Conservation (phyloP, 2,329 filamentous ascomycete genomes). For the Neoascochyta sp. region DNA sequence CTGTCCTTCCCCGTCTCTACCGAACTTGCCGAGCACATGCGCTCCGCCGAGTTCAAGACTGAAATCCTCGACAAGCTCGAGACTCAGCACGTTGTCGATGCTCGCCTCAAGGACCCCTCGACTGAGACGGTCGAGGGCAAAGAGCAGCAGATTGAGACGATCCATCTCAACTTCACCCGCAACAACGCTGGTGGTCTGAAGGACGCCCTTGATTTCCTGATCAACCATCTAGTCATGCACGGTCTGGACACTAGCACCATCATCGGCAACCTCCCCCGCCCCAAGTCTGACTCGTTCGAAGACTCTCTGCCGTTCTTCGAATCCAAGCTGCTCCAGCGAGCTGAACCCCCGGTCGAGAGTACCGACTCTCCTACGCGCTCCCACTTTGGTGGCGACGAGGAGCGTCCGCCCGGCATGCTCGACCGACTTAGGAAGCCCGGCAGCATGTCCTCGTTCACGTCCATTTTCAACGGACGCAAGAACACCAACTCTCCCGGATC, state of each 20-base stretch:
- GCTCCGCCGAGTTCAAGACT: conserved; percentile 73
- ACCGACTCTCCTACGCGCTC: conserved; percentile 87
- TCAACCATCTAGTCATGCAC: conserved; percentile 77
- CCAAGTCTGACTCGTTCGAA: conserved; percentile 97
- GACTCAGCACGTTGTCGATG: conserved; percentile 85
- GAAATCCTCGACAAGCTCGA: conserved; percentile 82
- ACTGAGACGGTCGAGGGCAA: conserved; percentile 41
- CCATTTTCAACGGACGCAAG: conserved; percentile 94
- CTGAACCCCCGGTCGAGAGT: conserved; percentile 67
- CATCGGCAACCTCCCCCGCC: conserved; percentile 93
- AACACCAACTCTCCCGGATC: conserved; percentile 74
- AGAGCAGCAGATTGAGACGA: conserved; percentile 45
- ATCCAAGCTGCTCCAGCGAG: conserved; percentile 92
- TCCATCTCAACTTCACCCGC: conserved; percentile 69
- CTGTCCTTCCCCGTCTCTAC: conserved; percentile 74
- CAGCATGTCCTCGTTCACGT: conserved; percentile 89
- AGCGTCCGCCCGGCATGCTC: conserved; percentile 60
- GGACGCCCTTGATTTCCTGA: conserved; percentile 92
- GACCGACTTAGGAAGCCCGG: conserved; percentile 92
- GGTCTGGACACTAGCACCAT: conserved; percentile 81
- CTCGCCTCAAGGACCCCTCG: conserved; percentile 60
- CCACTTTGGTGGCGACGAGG: conserved; percentile 76
- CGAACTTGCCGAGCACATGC: conserved; percentile 75
- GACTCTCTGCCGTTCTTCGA: conserved; percentile 96
- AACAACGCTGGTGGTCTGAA: conserved; percentile 95